Percentiles rank a stretch among this genome's conserved stretches.
These are phyloP conservation scores for Acanthamoeba triangularis DNA, from an alignment of 208 protist species.

Conservation along the genomic window DNA sequence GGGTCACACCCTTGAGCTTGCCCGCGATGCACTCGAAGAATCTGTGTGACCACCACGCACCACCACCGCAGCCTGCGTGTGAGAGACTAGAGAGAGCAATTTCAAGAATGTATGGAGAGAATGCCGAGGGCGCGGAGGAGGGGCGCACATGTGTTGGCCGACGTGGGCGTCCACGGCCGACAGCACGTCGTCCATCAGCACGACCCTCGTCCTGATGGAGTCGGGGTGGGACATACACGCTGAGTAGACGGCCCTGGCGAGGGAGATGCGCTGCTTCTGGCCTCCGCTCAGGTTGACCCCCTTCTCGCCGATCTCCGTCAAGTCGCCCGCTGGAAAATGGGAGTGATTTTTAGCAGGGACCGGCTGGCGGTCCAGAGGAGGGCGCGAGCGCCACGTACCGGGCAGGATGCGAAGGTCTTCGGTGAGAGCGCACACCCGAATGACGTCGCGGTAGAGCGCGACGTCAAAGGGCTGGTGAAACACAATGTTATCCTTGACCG, in stretches of 20 bases:
- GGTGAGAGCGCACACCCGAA: slow-evolving; percentile 84
- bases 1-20: slow-evolving; percentile 90
- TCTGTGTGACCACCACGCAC: neutral
- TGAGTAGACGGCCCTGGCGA: slow-evolving; percentile 85
- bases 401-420: slow-evolving; percentile 78
- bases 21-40: slow-evolving; percentile 81
- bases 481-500: slow-evolving; percentile 96
- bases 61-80: neutral
- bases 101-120: slow-evolving; percentile 14
- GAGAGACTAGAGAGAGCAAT: slow-evolving; percentile 64
- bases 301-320: slow-evolving; percentile 87
- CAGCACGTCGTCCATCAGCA: slow-evolving; percentile 91
- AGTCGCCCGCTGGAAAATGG: neutral
- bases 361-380: neutral
- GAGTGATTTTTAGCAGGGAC: neutral
- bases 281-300: slow-evolving; percentile 94
- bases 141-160: slow-evolving; percentile 87
- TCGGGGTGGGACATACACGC: slow-evolving; percentile 83
- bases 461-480: slow-evolving; percentile 87
- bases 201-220: neutral
- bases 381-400: neutral
- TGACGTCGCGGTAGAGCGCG: slow-evolving; percentile 89
- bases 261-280: slow-evolving; percentile 89
- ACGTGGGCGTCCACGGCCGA: slow-evolving; percentile 90
- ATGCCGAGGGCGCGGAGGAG: neutral